A percentile compares a stretch with the other conserved stretches of the same genome.
phyloP scores from a whole-genome alignment of 257 asterid species.

The Paraleonurus japonicus region DNA sequence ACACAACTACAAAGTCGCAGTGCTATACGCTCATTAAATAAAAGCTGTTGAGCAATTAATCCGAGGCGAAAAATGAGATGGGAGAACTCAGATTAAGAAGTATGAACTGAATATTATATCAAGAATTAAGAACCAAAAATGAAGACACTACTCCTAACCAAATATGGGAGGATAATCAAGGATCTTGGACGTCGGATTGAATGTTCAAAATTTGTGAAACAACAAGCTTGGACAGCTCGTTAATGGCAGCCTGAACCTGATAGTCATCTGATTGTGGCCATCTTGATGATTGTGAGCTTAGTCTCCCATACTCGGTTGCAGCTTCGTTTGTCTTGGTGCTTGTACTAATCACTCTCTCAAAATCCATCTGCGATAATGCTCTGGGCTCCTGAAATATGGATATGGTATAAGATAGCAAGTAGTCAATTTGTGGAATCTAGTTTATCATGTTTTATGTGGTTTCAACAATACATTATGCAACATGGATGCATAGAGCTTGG shows the following conservation, averaged over 20 bases:
- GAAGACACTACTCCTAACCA: too few relatives aligned
- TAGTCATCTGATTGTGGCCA: constrained; percentile 51
- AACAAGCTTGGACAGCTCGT: constrained; percentile 70
- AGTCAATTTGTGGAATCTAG: too few relatives aligned
- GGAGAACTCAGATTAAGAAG: not conserved
- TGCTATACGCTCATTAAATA: not conserved
- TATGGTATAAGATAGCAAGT: too few relatives aligned
- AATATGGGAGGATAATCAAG: too few relatives aligned
- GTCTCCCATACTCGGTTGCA: constrained; percentile 56
- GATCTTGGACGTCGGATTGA: constrained; percentile 48
- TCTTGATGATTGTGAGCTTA: constrained; percentile 39
- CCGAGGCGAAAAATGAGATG: not conserved
- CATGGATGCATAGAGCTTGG: not conserved
- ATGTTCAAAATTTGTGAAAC: constrained; percentile 59
- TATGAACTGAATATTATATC: not conserved
- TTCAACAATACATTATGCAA: not conserved
- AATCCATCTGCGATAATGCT: constrained; percentile 52
- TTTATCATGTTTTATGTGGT: too few relatives aligned
- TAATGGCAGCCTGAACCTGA: constrained; percentile 70
- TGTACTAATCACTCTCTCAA: constrained; percentile 58
- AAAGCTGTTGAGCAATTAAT: not conserved
- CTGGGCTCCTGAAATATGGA: constrained; percentile 71
- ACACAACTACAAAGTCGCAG: too few relatives aligned
- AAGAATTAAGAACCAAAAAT: constrained; percentile 9
- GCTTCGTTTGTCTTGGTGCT: constrained; percentile 62